Base-by-base conservation (phyloP, 176 grass and related monocot genomes). In the Aegilops tauschii region DNA sequence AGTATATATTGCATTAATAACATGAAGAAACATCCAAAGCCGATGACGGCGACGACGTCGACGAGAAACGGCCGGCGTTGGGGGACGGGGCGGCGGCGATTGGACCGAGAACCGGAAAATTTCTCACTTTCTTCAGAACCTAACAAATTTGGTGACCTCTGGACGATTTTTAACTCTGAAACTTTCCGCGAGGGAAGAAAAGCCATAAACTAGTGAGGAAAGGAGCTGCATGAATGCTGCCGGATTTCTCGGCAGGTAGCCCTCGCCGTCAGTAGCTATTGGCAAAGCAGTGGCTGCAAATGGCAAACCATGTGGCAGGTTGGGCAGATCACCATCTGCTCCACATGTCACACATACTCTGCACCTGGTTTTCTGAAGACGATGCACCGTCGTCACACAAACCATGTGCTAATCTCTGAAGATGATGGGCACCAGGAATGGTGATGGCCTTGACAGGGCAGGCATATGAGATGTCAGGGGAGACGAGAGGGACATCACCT, bases 271-370 rank as follows among this genome's bases (percentile, higher is more conserved):
- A 5, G 27, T 10, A 32, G 82, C 70, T 16, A 47, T 29, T 25
- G 71, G 37, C 56, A 59, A 30, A 63, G 82, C 35, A 42, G 31
- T 0, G 58, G 68, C 49, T 45, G 45, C 10, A 12, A 44, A 77
- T 14, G 74, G 81, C 80, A n/a, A 70, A 62, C 72, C 86, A 83
- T 83, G 80, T 83, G 86, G 14, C 28, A n/a, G 59, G 28, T 29
- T 27, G 9, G 72, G 59, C 28, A 25, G 71, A 58, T 78, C 35
- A 3, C 62, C 75, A 20, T 81, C 54, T 7, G 50, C 14, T 75
- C 31, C 73, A 37, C 12, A 10, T 44, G 58, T 9, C 85, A 82
- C 42, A 67, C 44, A 29, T 31, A 81, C 20, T 28, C 23, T 12
- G 39, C 42, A 6, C 49, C 73, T 52, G 50, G 9, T 32, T 32